phyloP scores from a whole-genome alignment of 495 filamentous ascomycete species.

The Penicillium pulvis region DNA sequence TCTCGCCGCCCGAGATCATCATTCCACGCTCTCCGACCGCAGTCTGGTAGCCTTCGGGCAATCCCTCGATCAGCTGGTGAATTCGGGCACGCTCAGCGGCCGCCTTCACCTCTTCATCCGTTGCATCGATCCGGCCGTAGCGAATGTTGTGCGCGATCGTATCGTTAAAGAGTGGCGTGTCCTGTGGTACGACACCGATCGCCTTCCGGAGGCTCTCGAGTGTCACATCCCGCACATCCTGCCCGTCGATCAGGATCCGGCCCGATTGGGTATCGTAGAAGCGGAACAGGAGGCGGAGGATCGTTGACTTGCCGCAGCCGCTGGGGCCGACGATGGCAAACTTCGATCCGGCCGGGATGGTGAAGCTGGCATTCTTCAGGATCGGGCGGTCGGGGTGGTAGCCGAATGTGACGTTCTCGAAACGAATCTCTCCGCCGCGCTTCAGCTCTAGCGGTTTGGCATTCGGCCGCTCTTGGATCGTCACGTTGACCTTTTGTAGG shows the following conservation, averaged over 20 bases:
- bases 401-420: slow-evolving; percentile 94
- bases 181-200: slow-evolving; percentile 96
- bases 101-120: slow-evolving; percentile 67
- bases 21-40: slow-evolving; percentile 94
- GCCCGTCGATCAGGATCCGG: slow-evolving; percentile 87
- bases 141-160: slow-evolving; percentile 93
- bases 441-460: slow-evolving; percentile 71
- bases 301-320: slow-evolving; percentile 94
- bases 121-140: slow-evolving; percentile 86
- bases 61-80: slow-evolving; percentile 73
- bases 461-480: slow-evolving; percentile 72
- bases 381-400: slow-evolving; percentile 89
- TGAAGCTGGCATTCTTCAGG: slow-evolving; percentile 78
- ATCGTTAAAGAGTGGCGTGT: slow-evolving; percentile 95
- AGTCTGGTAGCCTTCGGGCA: slow-evolving; percentile 87
- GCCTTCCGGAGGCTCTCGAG: slow-evolving; percentile 79
- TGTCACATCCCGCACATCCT: slow-evolving; percentile 83
- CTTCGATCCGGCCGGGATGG: slow-evolving; percentile 93
- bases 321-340: slow-evolving; percentile 93
- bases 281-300: slow-evolving; percentile 87
- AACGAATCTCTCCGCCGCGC: slow-evolving; percentile 83
- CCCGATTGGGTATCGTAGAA: slow-evolving; percentile 91
- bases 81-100: slow-evolving; percentile 83
- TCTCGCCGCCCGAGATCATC: slow-evolving; percentile 98
- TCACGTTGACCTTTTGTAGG: slow-evolving; percentile 95